phyloP scores from a whole-genome alignment of 805 yeast genomes.

The Kodamaea fukazawae region DNA sequence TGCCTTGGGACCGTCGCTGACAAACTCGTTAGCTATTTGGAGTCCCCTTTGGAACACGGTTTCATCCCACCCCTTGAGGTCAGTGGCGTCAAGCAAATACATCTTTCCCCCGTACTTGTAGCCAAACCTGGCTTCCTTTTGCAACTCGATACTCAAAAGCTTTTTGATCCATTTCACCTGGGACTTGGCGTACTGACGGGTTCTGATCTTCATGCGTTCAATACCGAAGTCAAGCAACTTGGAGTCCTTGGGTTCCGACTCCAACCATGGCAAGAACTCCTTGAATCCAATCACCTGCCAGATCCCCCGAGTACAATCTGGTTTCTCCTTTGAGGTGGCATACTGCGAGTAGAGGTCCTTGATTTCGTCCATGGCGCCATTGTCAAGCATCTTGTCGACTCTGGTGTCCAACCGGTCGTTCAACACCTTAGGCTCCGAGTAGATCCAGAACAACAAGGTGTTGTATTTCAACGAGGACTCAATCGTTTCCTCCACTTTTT shows the following conservation, averaged over 20 bases:
- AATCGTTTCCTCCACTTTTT: constrained; percentile 42
- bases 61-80: constrained; percentile 57
- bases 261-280: constrained; percentile 76
- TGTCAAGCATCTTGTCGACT: constrained; percentile 77
- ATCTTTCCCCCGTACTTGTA: constrained; percentile 61
- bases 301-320: constrained; percentile 68
- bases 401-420: constrained; percentile 67
- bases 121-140: constrained; percentile 42
- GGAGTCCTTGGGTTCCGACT: constrained; percentile 7
- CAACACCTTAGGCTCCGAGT: constrained; percentile 57
- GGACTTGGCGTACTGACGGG: constrained; percentile 81
- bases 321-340: constrained; percentile 26
- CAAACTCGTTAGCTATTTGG: constrained; percentile 41
- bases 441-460: constrained; percentile 79
- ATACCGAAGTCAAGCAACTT: constrained; percentile 44
- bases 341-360: constrained; percentile 52
- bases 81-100: constrained; percentile 74
- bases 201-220: constrained; percentile 76
- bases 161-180: constrained; percentile 91
- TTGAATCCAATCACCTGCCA: constrained; percentile 96
- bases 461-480: constrained; percentile 54
- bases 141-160: constrained; percentile 58
- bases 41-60: constrained; percentile 58
- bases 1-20: constrained; percentile 24
- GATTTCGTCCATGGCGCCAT: constrained; percentile 72